Percentiles rank a stretch among this genome's conserved stretches.
phyloP scores from a whole-genome alignment of 768 basidiomycete species.

The Hericium alpestre region DNA sequence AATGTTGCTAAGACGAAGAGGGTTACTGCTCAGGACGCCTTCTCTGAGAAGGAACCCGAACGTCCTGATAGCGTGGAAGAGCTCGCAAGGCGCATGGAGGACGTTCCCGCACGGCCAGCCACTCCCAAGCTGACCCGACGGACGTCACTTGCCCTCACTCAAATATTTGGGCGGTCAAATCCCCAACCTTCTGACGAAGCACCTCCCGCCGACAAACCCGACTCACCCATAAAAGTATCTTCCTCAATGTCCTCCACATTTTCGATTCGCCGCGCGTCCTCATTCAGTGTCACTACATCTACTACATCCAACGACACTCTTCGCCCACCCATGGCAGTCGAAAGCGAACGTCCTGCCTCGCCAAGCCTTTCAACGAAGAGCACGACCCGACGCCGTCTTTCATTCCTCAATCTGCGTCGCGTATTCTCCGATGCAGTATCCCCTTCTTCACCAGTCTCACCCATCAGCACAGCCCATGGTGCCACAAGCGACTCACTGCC shows the following conservation, averaged over 20 bases:
- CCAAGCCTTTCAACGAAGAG: conserved; percentile 17
- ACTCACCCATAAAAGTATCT: conserved; percentile 5
- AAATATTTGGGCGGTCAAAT: neutral
- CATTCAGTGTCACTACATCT: neutral
- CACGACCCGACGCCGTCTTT: conserved; percentile 22
- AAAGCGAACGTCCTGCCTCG: conserved; percentile 5
- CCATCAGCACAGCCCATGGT: neutral
- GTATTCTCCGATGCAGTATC: conserved; percentile 16
- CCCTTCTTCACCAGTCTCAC: conserved; percentile 5
- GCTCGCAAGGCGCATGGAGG: conserved; percentile 1
- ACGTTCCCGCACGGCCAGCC: neutral
- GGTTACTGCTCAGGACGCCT: conserved; percentile 1
- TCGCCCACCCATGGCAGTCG: conserved; percentile 1
- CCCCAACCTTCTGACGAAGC: neutral
- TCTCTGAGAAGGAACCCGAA: conserved; percentile 5
- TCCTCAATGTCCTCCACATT: conserved; percentile 2
- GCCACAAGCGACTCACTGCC: conserved; percentile 1
- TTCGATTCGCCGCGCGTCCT: neutral
- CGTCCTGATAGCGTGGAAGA: neutral
- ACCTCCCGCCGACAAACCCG: neutral
- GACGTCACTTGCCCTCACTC: neutral
- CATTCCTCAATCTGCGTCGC: conserved; percentile 23
- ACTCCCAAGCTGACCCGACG: neutral
- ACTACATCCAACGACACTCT: neutral
- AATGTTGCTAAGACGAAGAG: conserved; percentile 20